A percentile compares a stretch with the other conserved stretches of the same genome.
phyloP scores from a whole-genome alignment of 805 yeast genomes.

The Metschnikowia reukaufii region DNA sequence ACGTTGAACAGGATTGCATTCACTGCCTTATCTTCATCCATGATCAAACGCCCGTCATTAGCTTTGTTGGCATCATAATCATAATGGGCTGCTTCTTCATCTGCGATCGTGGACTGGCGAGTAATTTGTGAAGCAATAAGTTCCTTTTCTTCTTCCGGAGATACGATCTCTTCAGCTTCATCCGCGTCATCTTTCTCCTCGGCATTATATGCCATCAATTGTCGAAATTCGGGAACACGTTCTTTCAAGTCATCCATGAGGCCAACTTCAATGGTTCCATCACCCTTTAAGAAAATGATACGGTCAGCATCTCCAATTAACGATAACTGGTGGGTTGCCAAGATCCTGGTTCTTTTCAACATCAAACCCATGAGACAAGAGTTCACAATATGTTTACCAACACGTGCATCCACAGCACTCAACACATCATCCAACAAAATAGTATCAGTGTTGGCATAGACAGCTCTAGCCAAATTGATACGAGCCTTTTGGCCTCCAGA shows the following conservation, averaged over 20 bases:
- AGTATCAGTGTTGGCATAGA: slow-evolving; percentile 67
- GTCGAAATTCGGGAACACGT: slow-evolving; percentile 36
- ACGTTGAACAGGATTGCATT: slow-evolving; percentile 31
- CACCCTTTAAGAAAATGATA: slow-evolving; percentile 65
- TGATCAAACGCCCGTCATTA: slow-evolving; percentile 18
- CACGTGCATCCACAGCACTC: slow-evolving; percentile 85
- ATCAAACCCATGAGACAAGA: slow-evolving; percentile 64
- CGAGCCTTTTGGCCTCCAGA: slow-evolving; percentile 93
- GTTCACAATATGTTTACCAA: slow-evolving; percentile 75
- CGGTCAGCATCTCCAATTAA: slow-evolving; percentile 69
- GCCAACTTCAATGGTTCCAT: slow-evolving; percentile 62
- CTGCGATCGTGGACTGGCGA: slow-evolving; percentile 23
- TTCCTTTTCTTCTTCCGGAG: slow-evolving; percentile 13
- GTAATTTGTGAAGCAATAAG: slow-evolving; percentile 14
- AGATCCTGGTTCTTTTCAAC: slow-evolving; percentile 58
- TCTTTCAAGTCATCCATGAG: slow-evolving; percentile 52
- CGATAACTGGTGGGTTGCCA: slow-evolving; percentile 84
- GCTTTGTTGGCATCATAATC: slow-evolving; percentile 29
- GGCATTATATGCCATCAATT: slow-evolving; percentile 42
- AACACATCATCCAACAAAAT: slow-evolving; percentile 75
- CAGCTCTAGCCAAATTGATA: slow-evolving; percentile 75
- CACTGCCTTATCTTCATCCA: slow-evolving; percentile 18
- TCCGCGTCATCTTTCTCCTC: slow-evolving; percentile 22
- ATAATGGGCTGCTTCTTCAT: slow-evolving; percentile 34
- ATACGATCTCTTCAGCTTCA: slow-evolving; percentile 17